Evolutionary conservation across 768 basidiomycete genomes (phyloP).

Genomic region (Boletus sp.): DNA sequence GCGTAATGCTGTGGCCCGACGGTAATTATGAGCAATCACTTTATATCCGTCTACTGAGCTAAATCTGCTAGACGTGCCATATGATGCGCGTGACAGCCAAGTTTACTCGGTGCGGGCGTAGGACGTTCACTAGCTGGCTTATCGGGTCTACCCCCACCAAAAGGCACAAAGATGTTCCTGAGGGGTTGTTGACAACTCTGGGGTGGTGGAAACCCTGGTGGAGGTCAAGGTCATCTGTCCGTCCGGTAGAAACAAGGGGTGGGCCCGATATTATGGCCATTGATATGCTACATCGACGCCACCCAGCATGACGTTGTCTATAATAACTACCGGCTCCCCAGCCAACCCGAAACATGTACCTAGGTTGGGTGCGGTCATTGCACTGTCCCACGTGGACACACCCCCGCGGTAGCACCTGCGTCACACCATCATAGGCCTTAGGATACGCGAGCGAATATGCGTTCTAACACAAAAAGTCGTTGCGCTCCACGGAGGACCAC

Average conservation of each 20-base stretch:
- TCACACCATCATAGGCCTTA: not conserved
- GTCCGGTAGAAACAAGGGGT: too few relatives aligned
- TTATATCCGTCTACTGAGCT: slow-evolving; percentile 4
- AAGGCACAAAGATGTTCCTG: slow-evolving; percentile 65
- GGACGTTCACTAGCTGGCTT: slow-evolving; percentile 86
- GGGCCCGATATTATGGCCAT: not conserved
- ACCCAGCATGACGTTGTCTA: not conserved
- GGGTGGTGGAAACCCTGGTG: slow-evolving; percentile 66
- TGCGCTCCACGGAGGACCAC: not conserved
- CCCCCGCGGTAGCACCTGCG: not conserved
- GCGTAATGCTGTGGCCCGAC: not conserved
- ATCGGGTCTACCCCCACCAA: slow-evolving; percentile 84
- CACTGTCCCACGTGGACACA: not conserved
- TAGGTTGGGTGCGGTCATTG: not conserved
- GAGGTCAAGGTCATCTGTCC: slow-evolving; percentile 41
- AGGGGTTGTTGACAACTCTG: slow-evolving; percentile 61
- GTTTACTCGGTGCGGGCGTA: slow-evolving; percentile 78
- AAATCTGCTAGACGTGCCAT: slow-evolving; percentile 55
- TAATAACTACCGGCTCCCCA: not conserved
- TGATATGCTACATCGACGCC: not conserved
- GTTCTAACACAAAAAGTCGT: not conserved
- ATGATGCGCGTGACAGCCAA: slow-evolving; percentile 87
- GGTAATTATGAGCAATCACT: slow-evolving; percentile 36
- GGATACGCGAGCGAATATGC: not conserved
- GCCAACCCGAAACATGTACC: not conserved